Conservation (phyloP, 2,329 filamentous ascomycete species). For the Mariannaea sp. region DNA sequence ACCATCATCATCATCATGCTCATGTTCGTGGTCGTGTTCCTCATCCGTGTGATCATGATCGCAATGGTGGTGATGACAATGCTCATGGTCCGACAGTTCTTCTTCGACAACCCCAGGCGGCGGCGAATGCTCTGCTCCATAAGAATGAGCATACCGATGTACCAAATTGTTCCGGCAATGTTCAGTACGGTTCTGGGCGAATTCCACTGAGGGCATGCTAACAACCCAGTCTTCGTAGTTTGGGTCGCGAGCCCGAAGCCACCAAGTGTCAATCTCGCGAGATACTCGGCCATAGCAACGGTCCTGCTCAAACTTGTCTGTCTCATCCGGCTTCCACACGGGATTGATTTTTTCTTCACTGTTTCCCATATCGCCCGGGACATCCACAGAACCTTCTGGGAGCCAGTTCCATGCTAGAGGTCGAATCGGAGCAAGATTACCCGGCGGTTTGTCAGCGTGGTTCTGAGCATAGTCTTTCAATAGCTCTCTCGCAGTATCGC, state of each 20-base stretch:
- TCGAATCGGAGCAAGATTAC: slow-evolving; percentile 55
- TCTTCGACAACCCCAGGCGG: slow-evolving; percentile 45
- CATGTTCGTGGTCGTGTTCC: slow-evolving; percentile 27
- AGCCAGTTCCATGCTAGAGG: slow-evolving; percentile 63
- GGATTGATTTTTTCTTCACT: slow-evolving; percentile 52
- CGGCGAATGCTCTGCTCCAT: slow-evolving; percentile 48
- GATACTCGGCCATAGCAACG: slow-evolving; percentile 64
- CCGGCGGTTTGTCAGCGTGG: slow-evolving; percentile 54
- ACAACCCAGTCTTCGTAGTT: slow-evolving; percentile 64
- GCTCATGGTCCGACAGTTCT: slow-evolving; percentile 45
- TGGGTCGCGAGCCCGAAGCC: slow-evolving; percentile 63
- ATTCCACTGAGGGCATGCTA: slow-evolving; percentile 64
- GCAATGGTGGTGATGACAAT: slow-evolving; percentile 42
- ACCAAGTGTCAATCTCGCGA: slow-evolving; percentile 68
- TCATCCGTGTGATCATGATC: no score
- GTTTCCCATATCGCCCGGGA: slow-evolving; percentile 41
- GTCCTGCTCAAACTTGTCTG: slow-evolving; percentile 64
- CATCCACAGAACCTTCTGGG: slow-evolving; percentile 44
- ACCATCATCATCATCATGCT: slow-evolving; percentile 39
- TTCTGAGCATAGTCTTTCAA: slow-evolving; percentile 60
- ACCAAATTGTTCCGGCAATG: slow-evolving; percentile 64
- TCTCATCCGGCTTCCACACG: slow-evolving; percentile 56
- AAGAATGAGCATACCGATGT: slow-evolving; percentile 57
- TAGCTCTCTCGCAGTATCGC: slow-evolving; percentile 58
- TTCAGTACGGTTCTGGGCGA: slow-evolving; percentile 61